Evolutionary conservation across 495 filamentous ascomycete species (phyloP).

Genomic region (Penicillium fimorum): DNA sequence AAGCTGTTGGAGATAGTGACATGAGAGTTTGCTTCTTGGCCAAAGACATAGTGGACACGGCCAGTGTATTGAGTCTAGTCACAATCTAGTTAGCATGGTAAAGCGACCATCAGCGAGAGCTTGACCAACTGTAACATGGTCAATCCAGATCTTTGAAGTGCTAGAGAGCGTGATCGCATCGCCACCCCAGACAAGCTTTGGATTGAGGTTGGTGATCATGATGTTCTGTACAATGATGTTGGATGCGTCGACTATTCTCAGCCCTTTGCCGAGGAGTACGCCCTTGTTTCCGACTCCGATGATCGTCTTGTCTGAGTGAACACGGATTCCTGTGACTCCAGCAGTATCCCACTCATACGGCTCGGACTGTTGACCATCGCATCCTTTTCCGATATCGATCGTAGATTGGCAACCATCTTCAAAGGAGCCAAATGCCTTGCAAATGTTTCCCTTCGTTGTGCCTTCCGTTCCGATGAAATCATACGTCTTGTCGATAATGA

Average conservation of each 20-base stretch:
- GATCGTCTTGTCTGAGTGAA: constrained; percentile 30
- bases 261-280: constrained; percentile 30
- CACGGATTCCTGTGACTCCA: constrained; percentile 19
- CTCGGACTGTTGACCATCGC: constrained; percentile 2
- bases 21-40: constrained; percentile 31
- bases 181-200: constrained; percentile 28
- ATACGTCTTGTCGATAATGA: constrained; percentile 38
- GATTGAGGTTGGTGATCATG: constrained; percentile 32
- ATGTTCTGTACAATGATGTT: constrained; percentile 40
- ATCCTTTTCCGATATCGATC: constrained; percentile 10
- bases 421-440: constrained; percentile 4
- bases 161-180: constrained; percentile 23
- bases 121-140: constrained; percentile 24
- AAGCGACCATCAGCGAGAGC: background rate
- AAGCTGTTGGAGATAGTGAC: constrained; percentile 32
- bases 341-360: constrained; percentile 21
- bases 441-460: constrained; percentile 20
- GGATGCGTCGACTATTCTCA: constrained; percentile 23
- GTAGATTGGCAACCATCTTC: background rate
- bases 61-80: constrained; percentile 43
- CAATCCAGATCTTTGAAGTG: constrained; percentile 25
- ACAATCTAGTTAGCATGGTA: background rate
- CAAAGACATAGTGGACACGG: constrained; percentile 43
- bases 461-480: constrained; percentile 41
- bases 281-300: constrained; percentile 24